A percentile compares a stretch with the other conserved stretches of the same genome.
Evolutionary conservation across 805 yeast species (phyloP).

Genomic region (Ogataea neopini): DNA sequence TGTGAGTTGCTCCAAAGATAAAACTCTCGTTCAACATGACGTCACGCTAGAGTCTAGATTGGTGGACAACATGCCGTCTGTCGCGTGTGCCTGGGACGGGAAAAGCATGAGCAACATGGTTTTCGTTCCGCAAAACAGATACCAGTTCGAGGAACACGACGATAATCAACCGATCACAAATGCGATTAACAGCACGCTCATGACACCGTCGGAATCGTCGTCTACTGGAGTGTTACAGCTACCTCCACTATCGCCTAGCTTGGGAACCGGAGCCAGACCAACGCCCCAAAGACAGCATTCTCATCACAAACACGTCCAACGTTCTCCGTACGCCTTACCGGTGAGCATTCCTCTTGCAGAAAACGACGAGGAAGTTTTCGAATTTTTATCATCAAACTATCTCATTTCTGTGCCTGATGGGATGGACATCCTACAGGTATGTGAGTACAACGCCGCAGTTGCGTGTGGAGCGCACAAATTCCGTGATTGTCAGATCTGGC

Average conservation of each 20-base stretch:
- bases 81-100: slow-evolving; percentile 59
- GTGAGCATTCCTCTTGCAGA: slow-evolving; percentile 43
- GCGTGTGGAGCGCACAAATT: slow-evolving; percentile 52
- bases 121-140: slow-evolving; percentile 51
- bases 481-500: slow-evolving; percentile 67
- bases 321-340: slow-evolving; percentile 40
- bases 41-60: slow-evolving; percentile 43
- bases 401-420: slow-evolving; percentile 48
- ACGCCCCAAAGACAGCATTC: slow-evolving; percentile 21
- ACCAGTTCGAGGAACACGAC: slow-evolving; percentile 38
- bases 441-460: slow-evolving; percentile 56
- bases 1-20: slow-evolving; percentile 55
- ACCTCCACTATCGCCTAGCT: slow-evolving; percentile 17
- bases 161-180: slow-evolving; percentile 13
- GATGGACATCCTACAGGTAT: slow-evolving; percentile 52
- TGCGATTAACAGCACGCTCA: slow-evolving; percentile 17
- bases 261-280: slow-evolving; percentile 17
- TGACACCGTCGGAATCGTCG: not conserved
- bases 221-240: not conserved
- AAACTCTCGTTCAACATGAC: slow-evolving; percentile 48
- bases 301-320: slow-evolving; percentile 11
- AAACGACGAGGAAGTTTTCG: slow-evolving; percentile 46
- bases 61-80: slow-evolving; percentile 51
- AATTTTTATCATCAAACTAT: slow-evolving; percentile 51
- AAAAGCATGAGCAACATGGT: slow-evolving; percentile 46